Percentiles rank a stretch among this genome's conserved stretches.
Conservation (phyloP, 768 basidiomycete species). For the Rhizopogon vinicolor region DNA sequence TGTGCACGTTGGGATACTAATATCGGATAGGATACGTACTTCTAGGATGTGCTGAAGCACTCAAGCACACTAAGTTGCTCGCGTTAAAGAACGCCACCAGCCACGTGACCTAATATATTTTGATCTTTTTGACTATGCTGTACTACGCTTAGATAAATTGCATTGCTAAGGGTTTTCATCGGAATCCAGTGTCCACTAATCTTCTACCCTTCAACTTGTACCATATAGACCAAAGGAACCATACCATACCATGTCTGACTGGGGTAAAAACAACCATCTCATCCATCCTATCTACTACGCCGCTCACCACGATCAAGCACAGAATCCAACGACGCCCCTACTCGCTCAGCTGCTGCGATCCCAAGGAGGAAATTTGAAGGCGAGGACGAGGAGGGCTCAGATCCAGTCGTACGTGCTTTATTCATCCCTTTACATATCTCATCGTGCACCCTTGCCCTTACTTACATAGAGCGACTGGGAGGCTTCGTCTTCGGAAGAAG, state of each 20-base stretch:
- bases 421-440: no score
- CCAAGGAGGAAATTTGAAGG: slow-evolving; percentile 77
- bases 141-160: not conserved
- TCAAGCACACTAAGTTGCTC: no score
- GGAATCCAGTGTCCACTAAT: no score
- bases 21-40: no score
- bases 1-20: no score
- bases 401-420: slow-evolving; percentile 56
- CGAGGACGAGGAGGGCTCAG: slow-evolving; percentile 86
- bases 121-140: not conserved
- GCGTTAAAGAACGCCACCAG: no score
- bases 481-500: slow-evolving; percentile 71
- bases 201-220: not conserved
- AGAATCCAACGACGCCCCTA: slow-evolving; percentile 36
- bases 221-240: not conserved
- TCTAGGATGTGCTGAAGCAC: no score
- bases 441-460: no score
- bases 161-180: no score
- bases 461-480: slow-evolving; percentile 89
- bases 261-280: slow-evolving; percentile 31
- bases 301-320: slow-evolving; percentile 19
- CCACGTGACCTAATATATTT: not conserved
- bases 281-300: slow-evolving; percentile 1
- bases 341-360: slow-evolving; percentile 18
- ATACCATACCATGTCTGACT: slow-evolving; percentile 36